Evolutionary conservation across 805 yeast species (phyloP), one percentile per base, ranked within the genome.

Genomic region (Lachancea sp.): DNA sequence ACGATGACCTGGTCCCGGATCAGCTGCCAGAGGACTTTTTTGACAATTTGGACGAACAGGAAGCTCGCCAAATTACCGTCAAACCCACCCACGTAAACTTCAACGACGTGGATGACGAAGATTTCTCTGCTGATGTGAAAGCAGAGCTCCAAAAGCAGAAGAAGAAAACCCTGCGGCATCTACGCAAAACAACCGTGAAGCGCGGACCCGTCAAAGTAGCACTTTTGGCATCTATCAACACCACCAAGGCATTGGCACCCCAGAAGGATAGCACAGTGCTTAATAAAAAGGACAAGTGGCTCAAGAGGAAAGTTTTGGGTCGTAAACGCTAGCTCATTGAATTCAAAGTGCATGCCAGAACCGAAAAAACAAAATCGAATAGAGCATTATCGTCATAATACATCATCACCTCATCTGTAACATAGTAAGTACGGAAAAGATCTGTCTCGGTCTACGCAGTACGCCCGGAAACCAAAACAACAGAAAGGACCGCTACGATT

Each of bases 181-280:
- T 60, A 46, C 68, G 65, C 40, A 60, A 57, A 42, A 58, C 52
- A 2, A 45, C 57, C 3, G 48, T 54, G 30, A 60, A 60, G 35
- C 67, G 65, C 42, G 77, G 76, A 1, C 72, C 73, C 1, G 72
- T 73, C 22, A 66, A 58, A 34, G 73, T 73, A 11, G 59, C 59
- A 36, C 58, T 71, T 8, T 43, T 71, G 35, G 38, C 57, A 4
- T 31, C 54, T 8, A 35, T 48, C 7, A 27, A 41, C 16, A 38
- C 41, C n/a, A 17, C 42, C 5, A 54, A 47, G 15, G 39, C 53
- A 7, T 44, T 60, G 58, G 63, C 67, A 7, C 67, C 68, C 36
- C 60, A 55, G 40, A 55, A 45, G 40, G 66, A 61, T 38, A 25
- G 44, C 9, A 30, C 49, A 11, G 51, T 62, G 13, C 53, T 55